Conservation (phyloP, 2,329 filamentous ascomycete species). For the Talaromyces verruculosus region DNA sequence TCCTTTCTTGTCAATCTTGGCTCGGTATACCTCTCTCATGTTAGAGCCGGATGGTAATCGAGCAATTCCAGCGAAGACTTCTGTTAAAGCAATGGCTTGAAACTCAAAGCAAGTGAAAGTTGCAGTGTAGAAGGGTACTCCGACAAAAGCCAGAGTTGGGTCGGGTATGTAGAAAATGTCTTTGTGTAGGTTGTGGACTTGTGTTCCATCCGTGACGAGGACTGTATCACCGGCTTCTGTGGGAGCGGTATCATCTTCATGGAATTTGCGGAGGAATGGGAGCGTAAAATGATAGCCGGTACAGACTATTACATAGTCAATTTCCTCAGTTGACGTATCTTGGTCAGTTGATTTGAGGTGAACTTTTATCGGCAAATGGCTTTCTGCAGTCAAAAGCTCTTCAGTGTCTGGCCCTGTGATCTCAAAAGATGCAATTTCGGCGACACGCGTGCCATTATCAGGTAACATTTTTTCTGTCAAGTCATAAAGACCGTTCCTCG, state of each 20-base stretch:
- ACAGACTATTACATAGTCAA: constrained; percentile 63
- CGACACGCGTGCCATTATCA: constrained; percentile 52
- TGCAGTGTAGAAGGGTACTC: constrained; percentile 63
- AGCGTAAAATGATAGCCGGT: constrained; percentile 69
- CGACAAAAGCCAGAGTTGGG: constrained; percentile 63
- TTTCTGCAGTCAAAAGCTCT: neutral
- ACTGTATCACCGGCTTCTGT: constrained; percentile 53
- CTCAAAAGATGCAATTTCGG: constrained; percentile 53
- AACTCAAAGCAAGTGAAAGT: constrained; percentile 71
- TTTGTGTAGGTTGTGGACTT: constrained; percentile 66
- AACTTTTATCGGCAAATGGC: constrained; percentile 51
- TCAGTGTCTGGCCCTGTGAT: neutral
- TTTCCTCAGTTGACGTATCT: constrained; percentile 48
- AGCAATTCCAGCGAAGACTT: constrained; percentile 55
- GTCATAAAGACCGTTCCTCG: constrained; percentile 62
- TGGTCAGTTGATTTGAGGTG: constrained; percentile 54
- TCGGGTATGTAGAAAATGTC: constrained; percentile 72
- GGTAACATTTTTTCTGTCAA: constrained; percentile 57
- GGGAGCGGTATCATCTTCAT: constrained; percentile 46
- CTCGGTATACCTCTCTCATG: constrained; percentile 23
- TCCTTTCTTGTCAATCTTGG: constrained; percentile 13
- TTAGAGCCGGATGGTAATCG: constrained; percentile 47
- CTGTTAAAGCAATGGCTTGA: constrained; percentile 62
- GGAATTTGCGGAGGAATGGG: constrained; percentile 60
- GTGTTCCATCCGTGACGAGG: constrained; percentile 63